phyloP scores from a whole-genome alignment of 768 basidiomycete species.

The Trametes cingulata region DNA sequence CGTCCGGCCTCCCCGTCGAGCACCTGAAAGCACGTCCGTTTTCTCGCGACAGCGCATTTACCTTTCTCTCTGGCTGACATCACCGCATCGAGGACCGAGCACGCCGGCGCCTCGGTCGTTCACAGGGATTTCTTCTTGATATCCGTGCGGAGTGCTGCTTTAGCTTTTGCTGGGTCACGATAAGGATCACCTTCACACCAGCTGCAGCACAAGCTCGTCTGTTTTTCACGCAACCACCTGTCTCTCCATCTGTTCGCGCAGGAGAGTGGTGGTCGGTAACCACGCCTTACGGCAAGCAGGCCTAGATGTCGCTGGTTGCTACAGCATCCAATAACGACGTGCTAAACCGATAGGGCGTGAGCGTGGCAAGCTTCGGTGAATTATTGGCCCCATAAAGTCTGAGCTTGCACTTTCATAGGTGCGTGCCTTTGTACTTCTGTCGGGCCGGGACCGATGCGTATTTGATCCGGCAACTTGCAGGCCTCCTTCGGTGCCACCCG shows the following conservation, averaged over 20 bases:
- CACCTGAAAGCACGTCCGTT: background rate
- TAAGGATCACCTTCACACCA: conserved; percentile 1
- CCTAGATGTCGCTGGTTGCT: background rate
- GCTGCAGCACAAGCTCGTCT: background rate
- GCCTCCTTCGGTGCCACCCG: background rate
- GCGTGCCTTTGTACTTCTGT: conserved; percentile 6
- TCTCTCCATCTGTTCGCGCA: background rate
- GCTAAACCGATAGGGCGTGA: background rate
- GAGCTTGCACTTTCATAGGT: conserved; percentile 6
- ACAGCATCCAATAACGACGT: background rate
- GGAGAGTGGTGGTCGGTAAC: conserved; percentile 4
- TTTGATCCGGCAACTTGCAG: conserved; percentile 10
- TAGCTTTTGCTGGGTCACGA: background rate
- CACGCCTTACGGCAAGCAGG: conserved; percentile 9
- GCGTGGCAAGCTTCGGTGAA: background rate
- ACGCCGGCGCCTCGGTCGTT: background rate
- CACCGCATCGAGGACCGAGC: background rate
- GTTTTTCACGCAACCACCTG: background rate
- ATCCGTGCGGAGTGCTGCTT: background rate
- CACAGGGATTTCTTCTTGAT: conserved; percentile 1
- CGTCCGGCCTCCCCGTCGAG: conserved; percentile 3
- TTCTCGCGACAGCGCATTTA: background rate
- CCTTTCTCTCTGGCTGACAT: conserved; percentile 1
- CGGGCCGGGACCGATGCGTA: conserved; percentile 8
- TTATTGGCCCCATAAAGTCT: background rate